These are phyloP conservation scores for Magnolia changhungtana DNA, from an alignment of 164 flowering plant species.

Conservation along the genomic window DNA sequence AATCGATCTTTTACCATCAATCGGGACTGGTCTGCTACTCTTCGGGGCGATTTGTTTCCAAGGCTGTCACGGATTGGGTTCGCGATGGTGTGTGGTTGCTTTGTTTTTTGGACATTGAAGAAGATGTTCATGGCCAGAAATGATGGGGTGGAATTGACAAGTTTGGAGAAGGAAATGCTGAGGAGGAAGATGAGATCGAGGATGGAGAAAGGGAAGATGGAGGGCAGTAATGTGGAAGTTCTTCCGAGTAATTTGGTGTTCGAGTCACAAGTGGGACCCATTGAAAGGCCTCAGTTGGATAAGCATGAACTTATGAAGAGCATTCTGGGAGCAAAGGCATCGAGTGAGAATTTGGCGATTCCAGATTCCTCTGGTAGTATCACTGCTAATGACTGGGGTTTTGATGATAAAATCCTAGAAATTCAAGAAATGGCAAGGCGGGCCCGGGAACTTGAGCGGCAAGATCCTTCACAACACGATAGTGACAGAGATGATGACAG, in stretches of 20 bases:
- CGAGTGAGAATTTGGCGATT: constrained; percentile 15
- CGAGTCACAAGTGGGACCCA: constrained; percentile 20
- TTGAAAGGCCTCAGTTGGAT: constrained; percentile 60
- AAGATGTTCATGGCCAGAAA: constrained; percentile 31
- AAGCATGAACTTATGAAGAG: constrained; percentile 52
- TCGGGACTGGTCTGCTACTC: constrained; percentile 22
- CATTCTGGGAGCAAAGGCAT: constrained; percentile 40
- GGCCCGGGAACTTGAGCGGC: constrained; percentile 48
- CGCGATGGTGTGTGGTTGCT: constrained; percentile 38
- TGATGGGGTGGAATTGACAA: constrained; percentile 30
- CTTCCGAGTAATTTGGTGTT: background rate
- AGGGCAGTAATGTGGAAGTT: constrained; percentile 51
- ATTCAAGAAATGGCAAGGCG: constrained; percentile 61
- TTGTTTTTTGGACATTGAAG: constrained; percentile 43
- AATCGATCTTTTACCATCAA: constrained; percentile 28
- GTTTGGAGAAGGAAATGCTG: constrained; percentile 72
- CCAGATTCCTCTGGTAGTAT: constrained; percentile 19
- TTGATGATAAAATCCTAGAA: constrained; percentile 46
- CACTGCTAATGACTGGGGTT: constrained; percentile 11
- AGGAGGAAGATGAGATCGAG: constrained; percentile 69
- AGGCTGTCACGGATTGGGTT: constrained; percentile 43
- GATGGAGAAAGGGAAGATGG: constrained; percentile 47
- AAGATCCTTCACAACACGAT: constrained; percentile 11
- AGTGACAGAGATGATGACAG: constrained; percentile 24
- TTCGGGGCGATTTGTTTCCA: constrained; percentile 19